A percentile compares a stretch with the other conserved stretches of the same genome.
These are phyloP conservation scores for Trichoderma orchidacearum DNA, from an alignment of 495 filamentous ascomycete species.

Conservation along the genomic window DNA sequence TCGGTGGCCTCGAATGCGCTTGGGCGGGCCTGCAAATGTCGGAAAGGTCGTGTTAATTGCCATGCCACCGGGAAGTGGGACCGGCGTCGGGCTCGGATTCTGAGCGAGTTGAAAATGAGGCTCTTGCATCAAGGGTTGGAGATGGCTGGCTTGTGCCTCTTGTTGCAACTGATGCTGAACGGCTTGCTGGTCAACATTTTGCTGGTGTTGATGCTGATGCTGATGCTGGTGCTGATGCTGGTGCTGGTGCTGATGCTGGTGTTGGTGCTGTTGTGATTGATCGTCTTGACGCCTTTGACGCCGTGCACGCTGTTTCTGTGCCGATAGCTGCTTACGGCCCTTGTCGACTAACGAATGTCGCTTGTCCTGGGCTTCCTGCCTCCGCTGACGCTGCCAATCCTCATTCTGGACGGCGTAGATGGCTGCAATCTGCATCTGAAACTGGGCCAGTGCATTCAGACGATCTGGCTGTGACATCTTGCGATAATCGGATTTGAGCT, in stretches of 20 bases:
- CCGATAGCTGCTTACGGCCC: not conserved
- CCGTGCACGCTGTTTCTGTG: not conserved
- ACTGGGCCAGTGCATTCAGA: conserved; percentile 1
- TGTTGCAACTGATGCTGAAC: not conserved
- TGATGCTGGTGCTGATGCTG: too few species aligned
- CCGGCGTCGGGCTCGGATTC: not conserved
- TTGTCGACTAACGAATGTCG: not conserved
- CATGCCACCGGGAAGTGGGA: not conserved
- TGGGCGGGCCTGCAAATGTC: not conserved
- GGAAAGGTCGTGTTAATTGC: not conserved
- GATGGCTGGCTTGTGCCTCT: not conserved
- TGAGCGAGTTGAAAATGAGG: not conserved
- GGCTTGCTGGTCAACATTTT: not conserved
- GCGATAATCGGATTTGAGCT: conserved; percentile 5
- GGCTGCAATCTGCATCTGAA: conserved; percentile 4
- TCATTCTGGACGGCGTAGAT: conserved; percentile 6
- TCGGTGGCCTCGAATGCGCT: not conserved
- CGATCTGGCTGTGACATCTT: conserved; percentile 4
- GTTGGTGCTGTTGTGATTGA: not conserved
- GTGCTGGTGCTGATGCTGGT: too few species aligned
- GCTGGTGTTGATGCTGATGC: not conserved
- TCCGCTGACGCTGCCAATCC: conserved; percentile 2
- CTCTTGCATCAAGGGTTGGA: conserved; percentile 1
- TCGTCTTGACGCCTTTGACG: not conserved
- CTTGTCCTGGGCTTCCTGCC: not conserved